A percentile compares a stretch with the other conserved stretches of the same genome.
Conservation (phyloP, 2,329 filamentous ascomycete genomes). For the Aspergillus pseudoviridinutans region DNA sequence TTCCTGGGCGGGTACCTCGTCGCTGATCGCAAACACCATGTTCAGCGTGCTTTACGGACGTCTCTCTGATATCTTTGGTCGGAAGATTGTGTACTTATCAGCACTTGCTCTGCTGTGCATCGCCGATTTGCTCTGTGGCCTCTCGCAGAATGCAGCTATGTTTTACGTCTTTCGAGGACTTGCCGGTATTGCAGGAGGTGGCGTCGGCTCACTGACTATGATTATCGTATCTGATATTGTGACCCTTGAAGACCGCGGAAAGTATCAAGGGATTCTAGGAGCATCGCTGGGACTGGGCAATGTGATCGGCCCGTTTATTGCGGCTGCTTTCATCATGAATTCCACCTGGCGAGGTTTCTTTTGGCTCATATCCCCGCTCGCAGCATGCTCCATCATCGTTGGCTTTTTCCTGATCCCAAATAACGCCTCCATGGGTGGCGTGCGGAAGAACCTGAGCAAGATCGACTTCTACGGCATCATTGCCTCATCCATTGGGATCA, state of each 20-base stretch:
- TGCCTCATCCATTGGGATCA: slow-evolving; percentile 52
- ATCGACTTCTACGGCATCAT: slow-evolving; percentile 60
- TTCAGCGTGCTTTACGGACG: slow-evolving; percentile 64
- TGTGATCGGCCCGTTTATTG: slow-evolving; percentile 46
- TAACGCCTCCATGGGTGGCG: slow-evolving; percentile 45
- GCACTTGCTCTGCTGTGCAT: slow-evolving; percentile 52
- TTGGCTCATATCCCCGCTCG: slow-evolving; percentile 52
- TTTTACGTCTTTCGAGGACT: slow-evolving; percentile 60
- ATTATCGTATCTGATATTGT: slow-evolving; percentile 61
- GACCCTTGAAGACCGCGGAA: slow-evolving; percentile 56
- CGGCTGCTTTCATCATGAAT: slow-evolving; percentile 42
- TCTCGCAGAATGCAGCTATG: slow-evolving; percentile 53
- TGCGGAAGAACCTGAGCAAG: slow-evolving; percentile 48
- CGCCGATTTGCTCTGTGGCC: slow-evolving; percentile 57
- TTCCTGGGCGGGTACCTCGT: slow-evolving; percentile 70
- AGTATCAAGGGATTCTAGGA: slow-evolving; percentile 49
- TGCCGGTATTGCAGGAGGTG: slow-evolving; percentile 60
- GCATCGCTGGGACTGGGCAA: slow-evolving; percentile 45
- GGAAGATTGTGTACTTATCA: slow-evolving; percentile 55
- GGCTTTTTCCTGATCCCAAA: slow-evolving; percentile 51
- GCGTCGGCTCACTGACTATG: slow-evolving; percentile 57
- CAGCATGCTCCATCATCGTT: slow-evolving; percentile 44
- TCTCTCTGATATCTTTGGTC: slow-evolving; percentile 58
- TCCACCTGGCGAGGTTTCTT: slow-evolving; percentile 46
- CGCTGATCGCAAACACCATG: slow-evolving; percentile 61